Evolutionary conservation across 495 filamentous ascomycete species (phyloP).

Genomic region (Talaromyces borbonicus): DNA sequence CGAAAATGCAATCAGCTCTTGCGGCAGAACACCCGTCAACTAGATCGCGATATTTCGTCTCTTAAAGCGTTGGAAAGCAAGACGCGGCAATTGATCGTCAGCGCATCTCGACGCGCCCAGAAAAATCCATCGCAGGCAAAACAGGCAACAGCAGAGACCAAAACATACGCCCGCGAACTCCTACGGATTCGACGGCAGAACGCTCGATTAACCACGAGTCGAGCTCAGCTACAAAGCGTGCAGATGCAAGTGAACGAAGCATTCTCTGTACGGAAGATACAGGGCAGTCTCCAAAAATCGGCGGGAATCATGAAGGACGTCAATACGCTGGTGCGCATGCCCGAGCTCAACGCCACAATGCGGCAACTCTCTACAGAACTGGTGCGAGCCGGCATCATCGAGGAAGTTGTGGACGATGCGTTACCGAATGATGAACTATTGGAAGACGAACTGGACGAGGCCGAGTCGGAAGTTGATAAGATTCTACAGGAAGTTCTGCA

Average conservation of each 20-base stretch:
- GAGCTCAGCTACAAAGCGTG: slow-evolving; percentile 87
- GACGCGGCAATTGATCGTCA: slow-evolving; percentile 75
- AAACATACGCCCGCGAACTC: slow-evolving; percentile 80
- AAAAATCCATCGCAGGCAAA: slow-evolving; percentile 62
- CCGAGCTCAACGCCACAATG: slow-evolving; percentile 86
- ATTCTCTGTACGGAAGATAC: slow-evolving; percentile 91
- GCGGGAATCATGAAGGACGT: slow-evolving; percentile 97
- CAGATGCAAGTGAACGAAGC: slow-evolving; percentile 98
- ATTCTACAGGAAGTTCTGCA: slow-evolving; percentile 81
- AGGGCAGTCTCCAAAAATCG: slow-evolving; percentile 76
- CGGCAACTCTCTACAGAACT: slow-evolving; percentile 77
- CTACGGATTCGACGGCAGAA: slow-evolving; percentile 70
- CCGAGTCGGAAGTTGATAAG: slow-evolving; percentile 85
- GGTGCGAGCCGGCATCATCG: slow-evolving; percentile 90
- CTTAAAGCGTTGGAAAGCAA: slow-evolving; percentile 70
- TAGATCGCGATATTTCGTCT: slow-evolving; percentile 81
- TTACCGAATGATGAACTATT: slow-evolving; percentile 61
- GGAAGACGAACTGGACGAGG: slow-evolving; percentile 81
- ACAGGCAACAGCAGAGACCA: slow-evolving; percentile 68
- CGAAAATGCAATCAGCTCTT: slow-evolving; percentile 93
- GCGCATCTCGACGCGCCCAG: slow-evolving; percentile 67
- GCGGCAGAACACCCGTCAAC: slow-evolving; percentile 81
- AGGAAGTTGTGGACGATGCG: slow-evolving; percentile 88
- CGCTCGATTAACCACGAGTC: slow-evolving; percentile 65
- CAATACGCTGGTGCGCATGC: slow-evolving; percentile 73